Conservation (phyloP, 306 rosid species). For the Carpinus fangiana region DNA sequence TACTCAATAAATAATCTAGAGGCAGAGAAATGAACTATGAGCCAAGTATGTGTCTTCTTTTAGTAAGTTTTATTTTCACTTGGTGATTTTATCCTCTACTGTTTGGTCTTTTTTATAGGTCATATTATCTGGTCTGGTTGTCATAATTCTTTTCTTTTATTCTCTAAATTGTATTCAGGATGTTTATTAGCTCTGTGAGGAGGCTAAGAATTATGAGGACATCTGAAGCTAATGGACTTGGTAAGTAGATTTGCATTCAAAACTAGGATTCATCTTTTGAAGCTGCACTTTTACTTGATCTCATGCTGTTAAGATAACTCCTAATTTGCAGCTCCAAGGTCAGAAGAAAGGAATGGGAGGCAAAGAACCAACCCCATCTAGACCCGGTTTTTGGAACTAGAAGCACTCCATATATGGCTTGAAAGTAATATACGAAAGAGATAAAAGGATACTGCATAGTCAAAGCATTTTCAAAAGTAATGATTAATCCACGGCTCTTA, state of each 20-base stretch:
- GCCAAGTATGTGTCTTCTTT: neutral
- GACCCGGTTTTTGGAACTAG: constrained; percentile 32
- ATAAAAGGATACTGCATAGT: constrained; percentile 31
- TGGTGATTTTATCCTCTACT: constrained; percentile 18
- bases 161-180: constrained; percentile 48
- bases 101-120: neutral
- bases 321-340: constrained; percentile 63
- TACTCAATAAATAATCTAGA: neutral
- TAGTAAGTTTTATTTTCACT: constrained; percentile 9
- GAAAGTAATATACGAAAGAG: constrained; percentile 30
- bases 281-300: neutral
- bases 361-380: constrained; percentile 55
- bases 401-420: constrained; percentile 27
- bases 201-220: constrained; percentile 89
- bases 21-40: neutral
- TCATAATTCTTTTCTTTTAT: constrained; percentile 10
- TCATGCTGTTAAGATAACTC: constrained; percentile 18
- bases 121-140: constrained; percentile 25
- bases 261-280: constrained; percentile 8
- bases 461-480: constrained; percentile 45
- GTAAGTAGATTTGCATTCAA: constrained; percentile 42
- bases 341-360: constrained; percentile 61
- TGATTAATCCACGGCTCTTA: constrained; percentile 26
- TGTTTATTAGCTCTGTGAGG: constrained; percentile 78
- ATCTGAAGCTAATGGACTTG: constrained; percentile 76